phyloP scores from a whole-genome alignment of 305 asterid genomes.

The Fraxinus paxiana region DNA sequence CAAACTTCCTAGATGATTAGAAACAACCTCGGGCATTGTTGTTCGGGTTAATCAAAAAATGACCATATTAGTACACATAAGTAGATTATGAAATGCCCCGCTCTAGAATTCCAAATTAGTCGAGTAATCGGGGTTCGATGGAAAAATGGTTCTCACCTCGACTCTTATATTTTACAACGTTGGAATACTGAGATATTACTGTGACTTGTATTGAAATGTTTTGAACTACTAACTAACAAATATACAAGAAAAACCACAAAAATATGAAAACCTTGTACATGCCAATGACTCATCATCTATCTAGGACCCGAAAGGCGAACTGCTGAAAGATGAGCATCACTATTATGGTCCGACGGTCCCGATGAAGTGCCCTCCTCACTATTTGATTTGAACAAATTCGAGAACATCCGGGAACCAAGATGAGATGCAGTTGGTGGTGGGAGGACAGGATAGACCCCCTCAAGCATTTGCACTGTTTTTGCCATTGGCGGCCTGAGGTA shows the following conservation, averaged over 20 bases:
- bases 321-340: slow-evolving; percentile 60
- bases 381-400: slow-evolving; percentile 21
- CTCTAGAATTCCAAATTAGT: no score
- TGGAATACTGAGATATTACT: neutral
- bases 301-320: slow-evolving; percentile 88
- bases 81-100: neutral
- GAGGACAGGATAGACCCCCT: slow-evolving; percentile 16
- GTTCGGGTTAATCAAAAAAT: no score
- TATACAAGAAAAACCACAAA: neutral
- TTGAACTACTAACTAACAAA: neutral
- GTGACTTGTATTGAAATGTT: slow-evolving; percentile 19
- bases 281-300: slow-evolving; percentile 27
- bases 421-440: neutral
- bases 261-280: slow-evolving; percentile 13
- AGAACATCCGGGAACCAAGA: slow-evolving; percentile 3
- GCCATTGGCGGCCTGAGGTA: slow-evolving; percentile 19
- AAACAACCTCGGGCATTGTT: no score
- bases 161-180: no score
- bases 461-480: slow-evolving; percentile 21
- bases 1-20: no score
- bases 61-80: neutral
- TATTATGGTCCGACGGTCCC: slow-evolving; percentile 36
- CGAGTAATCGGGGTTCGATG: no score
- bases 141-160: no score
- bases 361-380: slow-evolving; percentile 41